Conservation (phyloP, 257 asterid species). For the Nicotiana benthamiana region DNA sequence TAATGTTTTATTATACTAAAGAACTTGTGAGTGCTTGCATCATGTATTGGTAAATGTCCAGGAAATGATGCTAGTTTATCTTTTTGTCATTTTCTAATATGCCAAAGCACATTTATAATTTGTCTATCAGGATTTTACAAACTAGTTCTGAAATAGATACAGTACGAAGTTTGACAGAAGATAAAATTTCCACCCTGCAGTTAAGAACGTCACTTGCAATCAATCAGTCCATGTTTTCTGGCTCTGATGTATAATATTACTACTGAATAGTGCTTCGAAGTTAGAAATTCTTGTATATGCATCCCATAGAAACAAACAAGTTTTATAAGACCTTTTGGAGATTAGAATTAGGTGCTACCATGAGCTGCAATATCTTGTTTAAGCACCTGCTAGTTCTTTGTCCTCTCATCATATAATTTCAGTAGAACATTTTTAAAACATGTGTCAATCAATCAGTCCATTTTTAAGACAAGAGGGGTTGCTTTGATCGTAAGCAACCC, state of each 20-base stretch:
- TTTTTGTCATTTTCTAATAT: background rate
- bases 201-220: background rate
- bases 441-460: too few species aligned
- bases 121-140: background rate
- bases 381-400: background rate
- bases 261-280: background rate
- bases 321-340: background rate
- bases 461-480: too few species aligned
- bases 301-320: background rate
- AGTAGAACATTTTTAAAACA: background rate
- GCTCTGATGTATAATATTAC: background rate
- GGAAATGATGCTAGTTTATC: background rate
- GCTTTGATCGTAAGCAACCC: too few species aligned
- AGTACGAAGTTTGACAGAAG: background rate
- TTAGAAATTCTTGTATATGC: background rate
- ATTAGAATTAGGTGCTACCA: background rate
- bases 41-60: background rate
- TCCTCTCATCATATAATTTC: background rate
- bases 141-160: background rate
- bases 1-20: background rate
- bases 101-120: background rate
- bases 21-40: background rate
- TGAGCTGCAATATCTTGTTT: background rate
- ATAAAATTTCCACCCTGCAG: background rate
- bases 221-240: background rate